These are phyloP conservation scores for Colletotrichum tamarilloi DNA, from an alignment of 2,329 filamentous ascomycete species.

Conservation along the genomic window DNA sequence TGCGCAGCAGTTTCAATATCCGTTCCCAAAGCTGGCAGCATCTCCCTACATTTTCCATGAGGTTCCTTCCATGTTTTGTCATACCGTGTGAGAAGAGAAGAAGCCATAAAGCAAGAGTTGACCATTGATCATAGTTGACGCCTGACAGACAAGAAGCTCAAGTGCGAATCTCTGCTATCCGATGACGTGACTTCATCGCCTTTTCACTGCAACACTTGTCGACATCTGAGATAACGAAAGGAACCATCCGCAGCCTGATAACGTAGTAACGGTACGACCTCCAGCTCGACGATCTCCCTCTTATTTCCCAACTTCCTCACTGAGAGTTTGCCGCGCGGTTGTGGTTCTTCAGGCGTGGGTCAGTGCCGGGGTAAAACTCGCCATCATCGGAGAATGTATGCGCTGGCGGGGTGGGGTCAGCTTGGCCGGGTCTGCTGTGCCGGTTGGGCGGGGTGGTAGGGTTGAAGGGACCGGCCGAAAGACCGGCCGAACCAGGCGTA, in stretches of 20 bases:
- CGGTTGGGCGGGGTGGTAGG: slow-evolving; percentile 15
- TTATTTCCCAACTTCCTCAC: neutral
- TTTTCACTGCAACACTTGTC: neutral
- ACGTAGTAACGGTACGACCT: neutral
- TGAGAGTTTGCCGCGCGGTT: neutral
- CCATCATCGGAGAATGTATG: slow-evolving; percentile 26
- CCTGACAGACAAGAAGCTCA: neutral
- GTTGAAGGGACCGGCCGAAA: neutral
- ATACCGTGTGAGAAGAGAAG: neutral
- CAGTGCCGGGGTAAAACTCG: slow-evolving; percentile 17
- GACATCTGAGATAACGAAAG: neutral
- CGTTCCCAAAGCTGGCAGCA: neutral
- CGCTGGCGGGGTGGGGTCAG: slow-evolving; percentile 14
- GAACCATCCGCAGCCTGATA: neutral
- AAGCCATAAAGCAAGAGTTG: neutral
- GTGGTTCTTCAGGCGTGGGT: neutral
- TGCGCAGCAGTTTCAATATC: neutral
- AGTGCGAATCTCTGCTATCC: neutral
- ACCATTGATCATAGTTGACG: neutral
- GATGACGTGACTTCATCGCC: neutral
- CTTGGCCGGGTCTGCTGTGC: neutral
- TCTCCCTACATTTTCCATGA: neutral
- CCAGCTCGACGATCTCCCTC: neutral
- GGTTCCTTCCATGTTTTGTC: neutral
- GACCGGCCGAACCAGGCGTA: neutral